phyloP scores from a whole-genome alignment of 257 asterid genomes.

The Rhazya stricta region DNA sequence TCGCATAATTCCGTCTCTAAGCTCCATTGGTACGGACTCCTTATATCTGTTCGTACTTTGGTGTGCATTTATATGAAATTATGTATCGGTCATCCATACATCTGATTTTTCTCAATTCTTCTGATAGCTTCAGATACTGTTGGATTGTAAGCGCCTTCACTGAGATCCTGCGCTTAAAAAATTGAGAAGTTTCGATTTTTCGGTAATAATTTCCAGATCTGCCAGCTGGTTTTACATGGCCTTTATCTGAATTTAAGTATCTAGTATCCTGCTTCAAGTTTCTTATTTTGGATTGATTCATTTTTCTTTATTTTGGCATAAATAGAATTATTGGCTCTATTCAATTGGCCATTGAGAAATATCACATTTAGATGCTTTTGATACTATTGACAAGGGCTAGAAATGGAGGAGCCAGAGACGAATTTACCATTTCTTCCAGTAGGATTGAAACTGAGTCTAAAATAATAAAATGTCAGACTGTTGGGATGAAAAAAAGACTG shows the following conservation, averaged over 20 bases:
- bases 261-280: not conserved
- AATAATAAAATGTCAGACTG: not conserved
- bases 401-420: not conserved
- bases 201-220: slow-evolving; percentile 3
- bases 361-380: not conserved
- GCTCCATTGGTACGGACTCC: not conserved
- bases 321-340: not conserved
- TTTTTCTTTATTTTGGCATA: not conserved
- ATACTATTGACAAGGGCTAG: not conserved
- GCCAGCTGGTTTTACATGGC: not conserved
- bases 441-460: not conserved
- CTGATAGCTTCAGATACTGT: not conserved
- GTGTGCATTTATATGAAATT: not conserved
- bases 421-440: not conserved
- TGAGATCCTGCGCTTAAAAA: slow-evolving; percentile 6
- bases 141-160: not conserved
- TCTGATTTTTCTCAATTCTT: slow-evolving; percentile 3
- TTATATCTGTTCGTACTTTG: no score
- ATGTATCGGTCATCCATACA: not conserved
- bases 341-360: not conserved
- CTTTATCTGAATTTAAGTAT: not conserved
- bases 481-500: not conserved
- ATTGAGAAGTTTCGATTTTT: slow-evolving; percentile 1
- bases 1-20: not conserved
- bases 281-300: not conserved